phyloP scores from a whole-genome alignment of 1,284 basidiomycete species.

The Marasmius fiardii region DNA sequence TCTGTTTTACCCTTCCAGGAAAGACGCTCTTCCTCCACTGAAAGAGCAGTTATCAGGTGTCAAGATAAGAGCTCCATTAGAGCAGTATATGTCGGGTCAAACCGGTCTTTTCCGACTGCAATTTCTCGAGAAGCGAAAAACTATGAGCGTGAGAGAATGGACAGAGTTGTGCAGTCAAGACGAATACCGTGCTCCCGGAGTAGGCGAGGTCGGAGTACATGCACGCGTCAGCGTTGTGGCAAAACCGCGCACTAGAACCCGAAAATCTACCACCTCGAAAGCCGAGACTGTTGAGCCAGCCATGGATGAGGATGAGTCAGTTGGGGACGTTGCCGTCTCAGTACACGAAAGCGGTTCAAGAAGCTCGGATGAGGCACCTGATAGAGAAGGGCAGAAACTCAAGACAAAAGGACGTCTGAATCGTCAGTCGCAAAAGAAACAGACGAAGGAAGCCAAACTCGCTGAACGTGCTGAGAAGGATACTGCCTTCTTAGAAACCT shows the following conservation, averaged over 20 bases:
- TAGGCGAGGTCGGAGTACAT: conserved; percentile 62
- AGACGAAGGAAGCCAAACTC: conserved; percentile 49
- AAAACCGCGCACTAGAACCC: conserved; percentile 35
- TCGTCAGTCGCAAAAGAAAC: conserved; percentile 42
- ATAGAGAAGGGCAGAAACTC: conserved; percentile 23
- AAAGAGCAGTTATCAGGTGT: conserved; percentile 66
- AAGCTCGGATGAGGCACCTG: conserved; percentile 19
- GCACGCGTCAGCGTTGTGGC: conserved; percentile 37
- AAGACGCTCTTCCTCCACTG: conserved; percentile 66
- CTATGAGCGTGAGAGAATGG: conserved; percentile 86
- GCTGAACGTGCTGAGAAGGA: conserved; percentile 56
- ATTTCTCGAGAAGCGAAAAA: conserved; percentile 85
- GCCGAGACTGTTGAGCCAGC: conserved; percentile 32
- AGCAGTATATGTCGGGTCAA: conserved; percentile 86
- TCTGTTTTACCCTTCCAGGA: conserved; percentile 43
- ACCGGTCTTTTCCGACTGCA: conserved; percentile 90
- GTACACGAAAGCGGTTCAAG: too few relatives aligned
- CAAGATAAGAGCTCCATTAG: conserved; percentile 83
- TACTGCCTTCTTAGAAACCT: conserved; percentile 61
- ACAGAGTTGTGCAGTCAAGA: conserved; percentile 73
- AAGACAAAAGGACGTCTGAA: conserved; percentile 41
- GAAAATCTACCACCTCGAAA: conserved; percentile 27
- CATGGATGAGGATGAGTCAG: conserved; percentile 24
- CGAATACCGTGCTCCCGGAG: conserved; percentile 64
- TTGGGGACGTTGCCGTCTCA: conserved; percentile 31